These are phyloP conservation scores for Trichoderma guizhouense DNA, from an alignment of 2,329 filamentous ascomycete species.

Conservation along the genomic window DNA sequence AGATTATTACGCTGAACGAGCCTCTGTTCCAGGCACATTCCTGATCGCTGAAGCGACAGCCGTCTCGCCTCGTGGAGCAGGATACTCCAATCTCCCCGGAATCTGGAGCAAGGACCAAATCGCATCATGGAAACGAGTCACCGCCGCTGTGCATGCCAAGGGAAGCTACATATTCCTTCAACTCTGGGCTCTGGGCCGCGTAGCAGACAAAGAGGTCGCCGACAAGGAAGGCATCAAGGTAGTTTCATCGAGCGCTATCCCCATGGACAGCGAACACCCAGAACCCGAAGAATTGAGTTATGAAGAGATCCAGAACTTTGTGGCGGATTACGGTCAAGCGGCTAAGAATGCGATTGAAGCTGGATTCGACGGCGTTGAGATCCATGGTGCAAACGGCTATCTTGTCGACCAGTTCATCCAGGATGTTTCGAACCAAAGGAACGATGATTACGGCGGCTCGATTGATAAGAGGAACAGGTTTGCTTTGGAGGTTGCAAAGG, in stretches of 20 bases:
- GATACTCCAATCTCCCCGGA: neutral
- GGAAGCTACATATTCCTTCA: neutral
- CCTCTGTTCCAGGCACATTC: neutral
- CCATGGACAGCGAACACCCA: neutral
- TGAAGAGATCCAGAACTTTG: neutral
- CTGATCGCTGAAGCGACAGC: neutral
- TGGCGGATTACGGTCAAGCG: neutral
- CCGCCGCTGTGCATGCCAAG: neutral
- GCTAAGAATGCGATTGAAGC: neutral
- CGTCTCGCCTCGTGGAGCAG: neutral
- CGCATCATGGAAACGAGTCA: neutral
- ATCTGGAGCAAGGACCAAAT: neutral
- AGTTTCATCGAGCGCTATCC: neutral
- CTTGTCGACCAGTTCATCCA: neutral
- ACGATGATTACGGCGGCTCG: neutral
- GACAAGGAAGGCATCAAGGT: neutral
- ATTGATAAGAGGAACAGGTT: neutral
- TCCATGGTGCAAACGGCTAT: neutral
- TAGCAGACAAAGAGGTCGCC: neutral
- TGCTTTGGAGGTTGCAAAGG: neutral
- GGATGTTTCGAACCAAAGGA: neutral
- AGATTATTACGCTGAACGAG: neutral
- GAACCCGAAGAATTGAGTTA: neutral
- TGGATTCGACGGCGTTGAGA: neutral
- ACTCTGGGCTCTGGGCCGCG: neutral